phyloP scores from a whole-genome alignment of 2,329 filamentous ascomycete genomes.

The Fusarium sp. region DNA sequence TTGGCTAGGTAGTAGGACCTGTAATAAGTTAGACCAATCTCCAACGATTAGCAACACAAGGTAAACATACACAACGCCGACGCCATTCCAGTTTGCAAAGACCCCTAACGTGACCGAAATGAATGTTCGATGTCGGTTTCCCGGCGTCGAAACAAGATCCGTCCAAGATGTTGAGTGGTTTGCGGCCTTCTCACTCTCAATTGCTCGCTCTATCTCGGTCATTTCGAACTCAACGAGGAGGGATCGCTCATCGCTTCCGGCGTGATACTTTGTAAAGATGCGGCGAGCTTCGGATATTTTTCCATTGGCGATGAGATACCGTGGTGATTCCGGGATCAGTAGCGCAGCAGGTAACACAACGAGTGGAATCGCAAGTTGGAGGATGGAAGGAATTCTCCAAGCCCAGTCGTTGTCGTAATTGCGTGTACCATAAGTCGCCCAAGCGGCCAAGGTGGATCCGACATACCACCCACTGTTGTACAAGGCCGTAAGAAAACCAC shows the following conservation, averaged over 20 bases:
- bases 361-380: conserved; percentile 44
- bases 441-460: conserved; percentile 52
- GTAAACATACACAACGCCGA: conserved; percentile 49
- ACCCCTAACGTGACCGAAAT: conserved; percentile 48
- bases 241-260: conserved; percentile 56
- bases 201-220: conserved; percentile 50
- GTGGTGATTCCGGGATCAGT: conserved; percentile 42
- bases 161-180: conserved; percentile 39
- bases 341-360: conserved; percentile 29
- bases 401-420: conserved; percentile 44
- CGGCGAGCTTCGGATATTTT: conserved; percentile 55
- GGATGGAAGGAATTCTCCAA: conserved; percentile 48
- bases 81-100: conserved; percentile 50
- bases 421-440: conserved; percentile 50
- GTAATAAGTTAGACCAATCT: neutral
- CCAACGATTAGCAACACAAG: neutral
- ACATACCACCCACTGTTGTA: conserved; percentile 58
- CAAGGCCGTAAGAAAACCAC: conserved; percentile 50
- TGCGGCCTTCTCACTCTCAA: conserved; percentile 52
- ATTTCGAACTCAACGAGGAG: conserved; percentile 49
- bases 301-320: conserved; percentile 55
- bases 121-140: conserved; percentile 50
- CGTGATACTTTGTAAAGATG: conserved; percentile 60
- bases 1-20: conserved; percentile 56
- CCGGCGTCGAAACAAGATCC: conserved; percentile 45